Conservation (phyloP, 2,329 filamentous ascomycete genomes). For the Paecilomyces sp. region DNA sequence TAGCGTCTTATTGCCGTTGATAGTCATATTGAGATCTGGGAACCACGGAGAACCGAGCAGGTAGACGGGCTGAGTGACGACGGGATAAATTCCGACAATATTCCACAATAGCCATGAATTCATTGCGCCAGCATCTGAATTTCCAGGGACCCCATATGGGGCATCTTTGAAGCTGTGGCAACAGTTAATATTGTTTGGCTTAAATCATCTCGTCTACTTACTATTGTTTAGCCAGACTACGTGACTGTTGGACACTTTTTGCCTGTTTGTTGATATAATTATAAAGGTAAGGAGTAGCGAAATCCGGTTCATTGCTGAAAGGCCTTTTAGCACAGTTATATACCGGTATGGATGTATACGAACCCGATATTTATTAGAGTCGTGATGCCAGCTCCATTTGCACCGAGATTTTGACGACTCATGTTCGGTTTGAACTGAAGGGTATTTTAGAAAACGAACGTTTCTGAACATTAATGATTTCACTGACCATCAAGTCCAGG, state of each 20-base stretch:
- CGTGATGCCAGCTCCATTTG: slow-evolving; percentile 25
- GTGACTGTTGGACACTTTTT: slow-evolving; percentile 53
- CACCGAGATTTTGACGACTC: slow-evolving; percentile 20
- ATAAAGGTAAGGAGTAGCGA: slow-evolving; percentile 62
- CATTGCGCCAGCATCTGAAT: slow-evolving; percentile 56
- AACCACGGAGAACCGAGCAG: slow-evolving; percentile 43
- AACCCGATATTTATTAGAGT: slow-evolving; percentile 52
- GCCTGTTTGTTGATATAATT: slow-evolving; percentile 61
- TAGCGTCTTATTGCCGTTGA: slow-evolving; percentile 27
- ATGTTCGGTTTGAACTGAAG: slow-evolving; percentile 36
- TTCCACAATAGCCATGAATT: slow-evolving; percentile 47
- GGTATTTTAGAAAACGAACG: background rate
- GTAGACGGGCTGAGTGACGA: slow-evolving; percentile 43
- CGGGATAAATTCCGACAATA: slow-evolving; percentile 43
- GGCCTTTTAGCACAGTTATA: background rate
- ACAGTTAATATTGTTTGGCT: background rate
- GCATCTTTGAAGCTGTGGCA: slow-evolving; percentile 45
- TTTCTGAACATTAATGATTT: background rate
- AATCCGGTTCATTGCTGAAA: slow-evolving; percentile 60
- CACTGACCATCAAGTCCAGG: slow-evolving; percentile 47
- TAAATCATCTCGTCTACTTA: slow-evolving; percentile 4
- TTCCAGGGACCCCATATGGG: slow-evolving; percentile 55
- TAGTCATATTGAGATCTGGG: slow-evolving; percentile 25
- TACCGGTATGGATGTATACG: background rate
- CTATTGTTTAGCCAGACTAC: slow-evolving; percentile 52